Evolutionary conservation across 108 stramenopile species (phyloP).

Genomic region (Cyclotella baltica): DNA sequence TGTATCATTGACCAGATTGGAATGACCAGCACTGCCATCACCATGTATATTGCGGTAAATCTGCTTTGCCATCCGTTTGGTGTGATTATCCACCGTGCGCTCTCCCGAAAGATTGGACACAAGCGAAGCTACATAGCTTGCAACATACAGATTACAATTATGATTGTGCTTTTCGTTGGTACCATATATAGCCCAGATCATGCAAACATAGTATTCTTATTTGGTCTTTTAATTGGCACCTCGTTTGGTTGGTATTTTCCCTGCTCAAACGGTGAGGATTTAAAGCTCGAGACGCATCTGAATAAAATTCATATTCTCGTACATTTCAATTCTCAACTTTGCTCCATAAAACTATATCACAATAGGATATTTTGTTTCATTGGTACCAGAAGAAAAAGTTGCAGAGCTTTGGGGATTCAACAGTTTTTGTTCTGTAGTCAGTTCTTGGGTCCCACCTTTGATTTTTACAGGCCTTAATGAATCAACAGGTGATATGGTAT

Average conservation of each 20-base stretch:
- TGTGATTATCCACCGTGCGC: slow-evolving; percentile 16
- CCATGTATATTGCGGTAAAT: slow-evolving; percentile 32
- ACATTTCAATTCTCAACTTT: too few species aligned
- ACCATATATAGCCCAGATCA: slow-evolving; percentile 27
- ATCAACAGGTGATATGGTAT: slow-evolving; percentile 26
- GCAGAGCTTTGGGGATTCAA: slow-evolving; percentile 56
- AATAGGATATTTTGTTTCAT: too few species aligned
- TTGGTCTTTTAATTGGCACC: slow-evolving; percentile 38
- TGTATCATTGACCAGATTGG: slow-evolving; percentile 4
- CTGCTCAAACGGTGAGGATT: slow-evolving; percentile 15
- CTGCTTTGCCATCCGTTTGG: slow-evolving; percentile 29
- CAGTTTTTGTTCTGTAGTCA: slow-evolving; percentile 39
- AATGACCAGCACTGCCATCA: slow-evolving; percentile 25
- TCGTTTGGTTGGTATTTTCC: slow-evolving; percentile 55
- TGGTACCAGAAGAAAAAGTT: too few species aligned
- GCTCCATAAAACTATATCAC: too few species aligned
- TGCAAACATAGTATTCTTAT: slow-evolving; percentile 26
- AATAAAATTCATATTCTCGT: too few species aligned
- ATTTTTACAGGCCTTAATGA: slow-evolving; percentile 42
- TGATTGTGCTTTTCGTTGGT: slow-evolving; percentile 23
- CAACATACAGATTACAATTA: slow-evolving; percentile 15
- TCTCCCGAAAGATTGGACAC: slow-evolving; percentile 35
- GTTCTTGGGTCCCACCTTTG: slow-evolving; percentile 48
- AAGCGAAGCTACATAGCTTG: slow-evolving; percentile 30
- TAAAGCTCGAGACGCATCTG: too few species aligned